These are phyloP conservation scores for Nematodospora valgi DNA, from an alignment of 805 yeast genomes.

Conservation along the genomic window DNA sequence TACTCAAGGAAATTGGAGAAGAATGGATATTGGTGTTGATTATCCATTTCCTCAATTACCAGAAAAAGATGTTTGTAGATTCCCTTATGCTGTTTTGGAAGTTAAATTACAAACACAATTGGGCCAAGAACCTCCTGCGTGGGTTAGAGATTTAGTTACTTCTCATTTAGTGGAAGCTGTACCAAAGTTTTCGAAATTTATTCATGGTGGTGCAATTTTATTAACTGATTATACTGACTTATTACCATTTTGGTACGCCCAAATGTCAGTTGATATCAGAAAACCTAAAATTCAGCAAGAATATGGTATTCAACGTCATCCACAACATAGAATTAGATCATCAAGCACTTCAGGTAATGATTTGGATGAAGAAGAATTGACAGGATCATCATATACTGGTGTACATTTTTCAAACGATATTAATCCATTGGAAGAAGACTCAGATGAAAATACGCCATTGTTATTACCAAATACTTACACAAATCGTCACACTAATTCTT, in stretches of 20 bases:
- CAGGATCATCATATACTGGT: conserved; percentile 25
- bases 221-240: conserved; percentile 78
- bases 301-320: conserved; percentile 58
- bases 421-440: conserved; percentile 48
- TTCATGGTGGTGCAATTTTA: conserved; percentile 93
- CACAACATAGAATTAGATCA: conserved; percentile 14
- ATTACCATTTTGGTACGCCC: conserved; percentile 97
- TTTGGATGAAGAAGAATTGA: conserved; percentile 67
- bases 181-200: conserved; percentile 95
- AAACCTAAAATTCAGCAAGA: conserved; percentile 68
- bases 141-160: conserved; percentile 91
- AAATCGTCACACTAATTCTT: conserved; percentile 22
- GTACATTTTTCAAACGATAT: conserved; percentile 44
- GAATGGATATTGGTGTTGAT: conserved; percentile 97
- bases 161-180: conserved; percentile 97
- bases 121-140: conserved; percentile 98
- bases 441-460: conserved; percentile 44
- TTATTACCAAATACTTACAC: conserved; percentile 36
- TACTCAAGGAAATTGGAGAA: conserved; percentile 93
- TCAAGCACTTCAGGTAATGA: conserved; percentile 51
- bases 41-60: conserved; percentile 89
- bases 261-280: conserved; percentile 92
- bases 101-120: conserved; percentile 96
- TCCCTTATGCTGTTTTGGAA: conserved; percentile 97
- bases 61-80: conserved; percentile 81